phyloP scores from a whole-genome alignment of 2,329 filamentous ascomycete genomes.

The Apiospora phragmitis region DNA sequence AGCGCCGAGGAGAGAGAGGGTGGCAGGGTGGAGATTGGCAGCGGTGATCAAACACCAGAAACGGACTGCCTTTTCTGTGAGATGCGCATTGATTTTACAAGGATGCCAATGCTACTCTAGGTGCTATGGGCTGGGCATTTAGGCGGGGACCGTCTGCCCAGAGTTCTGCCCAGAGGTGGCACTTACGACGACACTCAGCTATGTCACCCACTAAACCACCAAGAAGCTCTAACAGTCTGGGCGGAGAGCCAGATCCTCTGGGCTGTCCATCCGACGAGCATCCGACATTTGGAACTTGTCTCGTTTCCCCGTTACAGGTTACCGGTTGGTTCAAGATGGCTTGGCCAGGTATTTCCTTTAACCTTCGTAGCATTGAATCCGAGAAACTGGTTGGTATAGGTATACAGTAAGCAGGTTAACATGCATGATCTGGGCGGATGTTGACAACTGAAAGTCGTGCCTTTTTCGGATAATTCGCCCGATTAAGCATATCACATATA shows the following conservation, averaged over 20 bases:
- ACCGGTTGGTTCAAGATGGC: background rate
- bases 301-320: background rate
- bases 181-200: background rate
- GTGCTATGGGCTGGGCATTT: background rate
- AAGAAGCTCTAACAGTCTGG: background rate
- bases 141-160: background rate
- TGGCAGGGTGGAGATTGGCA: conserved; percentile 3
- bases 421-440: background rate
- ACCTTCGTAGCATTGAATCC: background rate
- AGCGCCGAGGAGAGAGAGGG: background rate
- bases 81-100: background rate
- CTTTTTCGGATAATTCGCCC: background rate
- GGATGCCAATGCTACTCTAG: background rate
- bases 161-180: background rate
- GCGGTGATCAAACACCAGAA: conserved; percentile 1
- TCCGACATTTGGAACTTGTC: background rate
- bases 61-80: background rate
- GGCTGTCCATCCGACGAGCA: background rate
- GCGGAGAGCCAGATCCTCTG: background rate
- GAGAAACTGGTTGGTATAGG: background rate
- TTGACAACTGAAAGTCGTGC: background rate
- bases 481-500: background rate
- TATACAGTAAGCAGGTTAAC: background rate
- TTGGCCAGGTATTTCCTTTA: background rate
- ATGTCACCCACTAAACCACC: background rate